A percentile compares a stretch with the other conserved stretches of the same genome.
Evolutionary conservation across 2,329 filamentous ascomycete species (phyloP).

Genomic region (Aspergillus brasiliensis): DNA sequence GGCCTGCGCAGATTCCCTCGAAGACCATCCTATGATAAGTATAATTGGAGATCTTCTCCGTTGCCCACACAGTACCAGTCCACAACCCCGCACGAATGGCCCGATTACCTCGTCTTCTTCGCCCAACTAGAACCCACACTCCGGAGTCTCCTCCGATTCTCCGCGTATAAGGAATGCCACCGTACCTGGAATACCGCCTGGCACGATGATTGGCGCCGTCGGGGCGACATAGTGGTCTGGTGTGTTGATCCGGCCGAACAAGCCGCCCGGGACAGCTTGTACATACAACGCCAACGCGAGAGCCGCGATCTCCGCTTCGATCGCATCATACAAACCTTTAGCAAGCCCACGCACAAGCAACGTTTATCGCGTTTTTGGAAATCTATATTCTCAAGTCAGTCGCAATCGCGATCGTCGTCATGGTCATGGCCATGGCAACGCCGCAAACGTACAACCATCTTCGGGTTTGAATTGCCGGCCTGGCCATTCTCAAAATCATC

Average conservation of each 20-base stretch:
- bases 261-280: constrained; percentile 33
- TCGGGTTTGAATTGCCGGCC: constrained; percentile 16
- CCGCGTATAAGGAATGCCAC: constrained; percentile 60
- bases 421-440: constrained; percentile 29
- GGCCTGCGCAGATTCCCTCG: constrained; percentile 38
- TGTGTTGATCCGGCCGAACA: constrained; percentile 47
- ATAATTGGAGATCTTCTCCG: neutral
- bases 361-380: constrained; percentile 14
- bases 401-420: constrained; percentile 17
- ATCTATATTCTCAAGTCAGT: constrained; percentile 1
- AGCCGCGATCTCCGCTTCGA: constrained; percentile 32
- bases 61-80: constrained; percentile 3
- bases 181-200: constrained; percentile 63
- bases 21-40: constrained; percentile 34
- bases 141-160: constrained; percentile 44
- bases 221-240: constrained; percentile 66
- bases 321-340: constrained; percentile 36
- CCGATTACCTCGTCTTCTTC: constrained; percentile 58
- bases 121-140: constrained; percentile 58
- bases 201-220: constrained; percentile 63
- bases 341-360: constrained; percentile 25
- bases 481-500: constrained; percentile 12
- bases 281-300: constrained; percentile 2
- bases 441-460: constrained; percentile 11
- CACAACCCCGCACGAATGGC: constrained; percentile 43